phyloP scores from a whole-genome alignment of 495 filamentous ascomycete genomes.

The Aspergillus bertholletiae region DNA sequence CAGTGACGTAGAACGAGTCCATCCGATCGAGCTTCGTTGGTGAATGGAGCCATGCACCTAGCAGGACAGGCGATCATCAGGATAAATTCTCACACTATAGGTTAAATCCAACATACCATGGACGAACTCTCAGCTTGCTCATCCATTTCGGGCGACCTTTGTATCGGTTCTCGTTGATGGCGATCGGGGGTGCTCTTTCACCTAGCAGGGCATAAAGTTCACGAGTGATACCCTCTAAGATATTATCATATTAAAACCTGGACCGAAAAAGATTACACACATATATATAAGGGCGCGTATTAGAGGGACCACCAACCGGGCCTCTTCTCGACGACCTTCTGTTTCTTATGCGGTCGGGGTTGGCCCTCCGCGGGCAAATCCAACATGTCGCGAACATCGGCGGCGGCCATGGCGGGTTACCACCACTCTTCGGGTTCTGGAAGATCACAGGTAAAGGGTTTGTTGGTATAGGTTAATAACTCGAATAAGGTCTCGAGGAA shows the following conservation, averaged over 20 bases:
- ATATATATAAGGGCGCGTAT: too few relatives aligned
- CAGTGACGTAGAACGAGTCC: conserved; percentile 66
- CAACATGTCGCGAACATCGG: conserved; percentile 89
- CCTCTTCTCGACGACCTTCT: conserved; percentile 66
- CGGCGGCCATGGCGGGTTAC: conserved; percentile 58
- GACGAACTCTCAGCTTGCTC: conserved; percentile 49
- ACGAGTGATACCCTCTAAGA: conserved; percentile 67
- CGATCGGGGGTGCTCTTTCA: conserved; percentile 65
- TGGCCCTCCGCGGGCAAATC: conserved; percentile 67
- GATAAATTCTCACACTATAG: neutral
- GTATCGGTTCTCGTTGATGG: conserved; percentile 63
- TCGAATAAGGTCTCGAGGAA: neutral
- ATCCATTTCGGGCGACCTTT: conserved; percentile 59
- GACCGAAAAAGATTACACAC: conserved; percentile 22
- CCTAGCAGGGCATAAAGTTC: conserved; percentile 64
- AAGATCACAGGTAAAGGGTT: neutral
- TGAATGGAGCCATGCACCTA: conserved; percentile 55
- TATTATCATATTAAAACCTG: neutral
- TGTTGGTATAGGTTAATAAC: neutral
- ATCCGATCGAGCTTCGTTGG: conserved; percentile 53
- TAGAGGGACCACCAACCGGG: conserved; percentile 52
- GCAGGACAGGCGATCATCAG: neutral
- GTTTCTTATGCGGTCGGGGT: conserved; percentile 69
- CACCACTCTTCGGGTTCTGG: neutral
- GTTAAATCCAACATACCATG: conserved; percentile 43